Conservation (phyloP, 2,329 filamentous ascomycete species). For the Fusarium newnesense region DNA sequence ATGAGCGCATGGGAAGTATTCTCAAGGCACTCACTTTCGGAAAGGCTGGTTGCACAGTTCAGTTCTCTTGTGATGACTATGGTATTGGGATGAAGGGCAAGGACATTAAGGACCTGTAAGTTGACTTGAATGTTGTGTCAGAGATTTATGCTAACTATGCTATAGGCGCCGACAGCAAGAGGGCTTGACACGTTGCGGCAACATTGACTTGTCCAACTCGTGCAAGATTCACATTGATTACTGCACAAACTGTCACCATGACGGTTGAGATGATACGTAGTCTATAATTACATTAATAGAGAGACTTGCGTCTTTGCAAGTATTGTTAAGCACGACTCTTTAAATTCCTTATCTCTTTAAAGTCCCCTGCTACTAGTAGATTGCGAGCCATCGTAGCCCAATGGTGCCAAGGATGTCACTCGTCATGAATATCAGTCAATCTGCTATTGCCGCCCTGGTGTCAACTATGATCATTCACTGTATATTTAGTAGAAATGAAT, state of each 20-base stretch:
- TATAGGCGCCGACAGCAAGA: background rate
- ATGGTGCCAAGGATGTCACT: too few relatives aligned
- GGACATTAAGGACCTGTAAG: constrained; percentile 17
- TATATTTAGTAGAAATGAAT: too few relatives aligned
- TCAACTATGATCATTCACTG: too few relatives aligned
- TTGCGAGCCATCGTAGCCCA: too few relatives aligned
- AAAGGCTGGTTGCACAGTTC: constrained; percentile 5
- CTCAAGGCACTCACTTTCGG: background rate
- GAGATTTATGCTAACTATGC: background rate
- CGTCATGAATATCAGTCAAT: too few relatives aligned
- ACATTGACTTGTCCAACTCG: constrained; percentile 9
- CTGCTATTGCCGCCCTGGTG: too few relatives aligned
- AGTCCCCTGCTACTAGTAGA: too few relatives aligned
- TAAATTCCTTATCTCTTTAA: too few relatives aligned
- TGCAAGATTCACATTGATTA: constrained; percentile 19
- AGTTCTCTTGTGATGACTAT: constrained; percentile 17
- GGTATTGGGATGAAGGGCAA: constrained; percentile 21
- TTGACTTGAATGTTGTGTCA: fast-evolving
- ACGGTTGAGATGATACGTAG: fast-evolving
- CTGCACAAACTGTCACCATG: background rate
- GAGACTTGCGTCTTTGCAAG: background rate
- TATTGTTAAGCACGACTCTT: too few relatives aligned
- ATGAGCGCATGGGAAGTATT: constrained; percentile 12
- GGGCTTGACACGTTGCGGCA: background rate
- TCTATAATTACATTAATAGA: background rate